Percentiles rank a stretch among this genome's conserved stretches.
phyloP scores from a whole-genome alignment of 306 rosid genomes.

The Cucumis cinereus region DNA sequence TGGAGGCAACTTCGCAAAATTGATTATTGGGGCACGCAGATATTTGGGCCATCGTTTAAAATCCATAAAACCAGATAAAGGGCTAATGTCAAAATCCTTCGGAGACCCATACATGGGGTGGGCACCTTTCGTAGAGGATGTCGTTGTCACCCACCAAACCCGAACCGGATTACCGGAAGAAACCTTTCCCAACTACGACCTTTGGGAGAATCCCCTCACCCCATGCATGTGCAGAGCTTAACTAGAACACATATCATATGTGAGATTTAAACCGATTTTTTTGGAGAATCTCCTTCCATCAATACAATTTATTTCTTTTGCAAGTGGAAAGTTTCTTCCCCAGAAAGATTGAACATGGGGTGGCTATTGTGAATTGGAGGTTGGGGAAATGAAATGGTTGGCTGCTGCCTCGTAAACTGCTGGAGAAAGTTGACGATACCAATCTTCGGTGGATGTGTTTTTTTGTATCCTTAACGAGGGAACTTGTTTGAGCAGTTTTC shows the following conservation, averaged over 20 bases:
- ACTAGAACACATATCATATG: conserved; percentile 1
- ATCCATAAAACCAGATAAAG: conserved; percentile 97
- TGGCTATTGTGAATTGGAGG: neutral
- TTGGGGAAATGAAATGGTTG: neutral
- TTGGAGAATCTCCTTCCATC: conserved; percentile 11
- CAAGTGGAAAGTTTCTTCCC: neutral
- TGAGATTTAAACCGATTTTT: conserved; percentile 14
- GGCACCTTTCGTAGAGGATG: conserved; percentile 91
- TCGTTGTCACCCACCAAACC: conserved; percentile 73
- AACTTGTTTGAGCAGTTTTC: conserved; percentile 4
- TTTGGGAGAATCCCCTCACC: conserved; percentile 93
- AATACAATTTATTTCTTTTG: conserved; percentile 9
- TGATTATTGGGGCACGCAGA: conserved; percentile 91
- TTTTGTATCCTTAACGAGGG: neutral
- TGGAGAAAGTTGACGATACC: neutral
- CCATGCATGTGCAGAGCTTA: conserved; percentile 98
- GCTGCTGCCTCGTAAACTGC: neutral
- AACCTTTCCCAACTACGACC: conserved; percentile 88
- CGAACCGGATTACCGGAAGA: conserved; percentile 87
- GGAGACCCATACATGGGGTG: conserved; percentile 99
- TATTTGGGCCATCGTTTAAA: conserved; percentile 90
- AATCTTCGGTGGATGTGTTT: neutral
- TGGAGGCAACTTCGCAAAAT: conserved; percentile 96
- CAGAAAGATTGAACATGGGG: neutral
- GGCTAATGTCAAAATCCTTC: conserved; percentile 93